phyloP scores from a whole-genome alignment of 768 basidiomycete genomes.

The Lactarius quietus region DNA sequence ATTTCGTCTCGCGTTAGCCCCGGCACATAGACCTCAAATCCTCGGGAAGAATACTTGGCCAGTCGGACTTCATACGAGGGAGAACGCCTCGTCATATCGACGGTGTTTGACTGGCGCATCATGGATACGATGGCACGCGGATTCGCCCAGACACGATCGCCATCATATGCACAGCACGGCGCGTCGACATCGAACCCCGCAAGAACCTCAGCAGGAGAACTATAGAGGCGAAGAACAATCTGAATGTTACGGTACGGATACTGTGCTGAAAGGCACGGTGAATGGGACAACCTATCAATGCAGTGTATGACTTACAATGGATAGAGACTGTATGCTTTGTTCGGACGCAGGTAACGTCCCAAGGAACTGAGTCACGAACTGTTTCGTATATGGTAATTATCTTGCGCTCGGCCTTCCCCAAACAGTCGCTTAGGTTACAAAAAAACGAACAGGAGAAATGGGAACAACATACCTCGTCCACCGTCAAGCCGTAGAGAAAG shows the following conservation, averaged over 20 bases:
- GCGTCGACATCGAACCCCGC: slow-evolving; percentile 68
- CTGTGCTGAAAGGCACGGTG: slow-evolving; percentile 40
- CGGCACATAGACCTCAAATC: slow-evolving; percentile 57
- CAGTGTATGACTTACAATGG: slow-evolving; percentile 42
- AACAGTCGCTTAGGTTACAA: neutral
- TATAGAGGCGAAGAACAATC: slow-evolving; percentile 61
- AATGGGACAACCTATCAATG: neutral
- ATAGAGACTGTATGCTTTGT: slow-evolving; percentile 65
- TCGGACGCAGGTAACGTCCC: slow-evolving; percentile 65
- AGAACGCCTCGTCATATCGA: slow-evolving; percentile 59
- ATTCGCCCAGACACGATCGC: slow-evolving; percentile 54
- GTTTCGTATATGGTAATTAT: slow-evolving; percentile 58
- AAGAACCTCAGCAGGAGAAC: slow-evolving; percentile 60
- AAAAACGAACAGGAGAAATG: neutral
- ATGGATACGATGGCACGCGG: slow-evolving; percentile 56
- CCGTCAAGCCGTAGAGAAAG: slow-evolving; percentile 56
- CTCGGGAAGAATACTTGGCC: slow-evolving; percentile 52
- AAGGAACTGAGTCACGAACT: slow-evolving; percentile 60
- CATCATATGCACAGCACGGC: slow-evolving; percentile 56
- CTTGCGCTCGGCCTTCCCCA: slow-evolving; percentile 58
- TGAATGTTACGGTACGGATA: slow-evolving; percentile 67
- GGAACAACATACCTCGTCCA: slow-evolving; percentile 42
- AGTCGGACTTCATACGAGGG: slow-evolving; percentile 63
- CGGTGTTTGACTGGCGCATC: slow-evolving; percentile 63
- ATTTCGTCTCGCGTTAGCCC: slow-evolving; percentile 46